These are phyloP conservation scores for Fraxinus nigra DNA, from an alignment of 305 asterid species.

Conservation along the genomic window DNA sequence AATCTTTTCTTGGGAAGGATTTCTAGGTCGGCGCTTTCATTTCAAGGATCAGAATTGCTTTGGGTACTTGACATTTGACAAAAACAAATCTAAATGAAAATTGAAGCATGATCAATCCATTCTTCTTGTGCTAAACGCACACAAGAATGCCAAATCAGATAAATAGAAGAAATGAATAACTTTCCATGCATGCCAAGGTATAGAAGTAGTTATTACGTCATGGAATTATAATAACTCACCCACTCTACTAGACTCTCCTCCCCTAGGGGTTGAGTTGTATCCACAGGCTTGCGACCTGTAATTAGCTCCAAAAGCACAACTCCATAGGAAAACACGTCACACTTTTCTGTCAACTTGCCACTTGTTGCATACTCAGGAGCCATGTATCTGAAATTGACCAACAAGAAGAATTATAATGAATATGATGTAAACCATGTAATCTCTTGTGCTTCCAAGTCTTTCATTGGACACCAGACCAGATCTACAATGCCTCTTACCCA, in stretches of 20 bases:
- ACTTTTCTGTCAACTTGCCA: conserved; percentile 87
- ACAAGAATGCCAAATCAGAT: background rate
- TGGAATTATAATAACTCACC: conserved; percentile 46
- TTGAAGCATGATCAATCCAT: background rate
- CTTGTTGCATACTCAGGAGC: conserved; percentile 97
- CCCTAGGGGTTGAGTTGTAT: conserved; percentile 82
- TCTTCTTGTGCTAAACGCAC: background rate
- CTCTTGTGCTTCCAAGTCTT: conserved; percentile 11
- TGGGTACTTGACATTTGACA: background rate
- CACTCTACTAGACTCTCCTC: conserved; percentile 94
- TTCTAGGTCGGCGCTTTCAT: background rate
- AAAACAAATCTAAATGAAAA: background rate
- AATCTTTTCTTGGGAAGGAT: background rate
- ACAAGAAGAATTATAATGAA: conserved; percentile 13
- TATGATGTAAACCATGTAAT: background rate
- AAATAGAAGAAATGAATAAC: background rate
- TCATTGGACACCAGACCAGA: background rate
- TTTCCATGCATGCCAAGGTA: background rate
- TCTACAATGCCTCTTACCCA: conserved; percentile 52
- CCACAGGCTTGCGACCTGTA: conserved; percentile 92
- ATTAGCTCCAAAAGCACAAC: conserved; percentile 85
- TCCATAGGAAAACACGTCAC: conserved; percentile 81
- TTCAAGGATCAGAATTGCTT: background rate
- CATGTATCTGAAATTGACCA: conserved; percentile 66
- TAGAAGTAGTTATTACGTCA: background rate